Percentiles rank a stretch among this genome's conserved stretches.
Conservation (phyloP, 1,284 basidiomycete species). For the Ustilago tritici region DNA sequence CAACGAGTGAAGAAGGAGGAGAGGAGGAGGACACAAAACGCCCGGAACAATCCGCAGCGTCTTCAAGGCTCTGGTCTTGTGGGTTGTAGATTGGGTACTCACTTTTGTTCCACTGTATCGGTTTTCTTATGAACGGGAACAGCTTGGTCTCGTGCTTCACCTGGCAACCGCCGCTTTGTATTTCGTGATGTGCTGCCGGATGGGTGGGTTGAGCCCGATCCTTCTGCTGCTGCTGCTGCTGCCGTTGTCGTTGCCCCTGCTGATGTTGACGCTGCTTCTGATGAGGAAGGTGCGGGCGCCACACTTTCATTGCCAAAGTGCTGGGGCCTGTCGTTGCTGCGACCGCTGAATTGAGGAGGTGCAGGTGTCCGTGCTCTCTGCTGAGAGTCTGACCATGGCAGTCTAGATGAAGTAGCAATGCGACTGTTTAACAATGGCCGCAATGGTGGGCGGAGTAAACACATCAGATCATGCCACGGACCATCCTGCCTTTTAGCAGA, state of each 20-base stretch:
- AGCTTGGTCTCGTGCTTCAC: constrained; percentile 3
- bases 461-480: constrained; percentile 10
- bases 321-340: constrained; percentile 16
- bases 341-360: neutral
- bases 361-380: neutral
- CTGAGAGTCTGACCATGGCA: neutral
- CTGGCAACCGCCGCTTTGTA: neutral
- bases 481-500: constrained; percentile 6
- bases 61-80: neutral
- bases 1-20: neutral
- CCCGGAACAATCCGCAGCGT: neutral
- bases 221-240: constrained; percentile 4
- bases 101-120: constrained; percentile 23
- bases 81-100: constrained; percentile 7
- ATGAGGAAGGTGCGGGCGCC: constrained; percentile 31
- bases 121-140: constrained; percentile 12
- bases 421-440: constrained; percentile 6
- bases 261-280: constrained; percentile 10
- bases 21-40: neutral
- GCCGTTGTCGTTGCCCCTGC: constrained; percentile 3
- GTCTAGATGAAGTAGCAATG: neutral
- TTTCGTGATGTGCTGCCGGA: neutral
- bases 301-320: neutral
- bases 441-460: constrained; percentile 29
- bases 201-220: constrained; percentile 15